phyloP scores from a whole-genome alignment of 805 yeast species.

The Schwanniomyces yamadae region DNA sequence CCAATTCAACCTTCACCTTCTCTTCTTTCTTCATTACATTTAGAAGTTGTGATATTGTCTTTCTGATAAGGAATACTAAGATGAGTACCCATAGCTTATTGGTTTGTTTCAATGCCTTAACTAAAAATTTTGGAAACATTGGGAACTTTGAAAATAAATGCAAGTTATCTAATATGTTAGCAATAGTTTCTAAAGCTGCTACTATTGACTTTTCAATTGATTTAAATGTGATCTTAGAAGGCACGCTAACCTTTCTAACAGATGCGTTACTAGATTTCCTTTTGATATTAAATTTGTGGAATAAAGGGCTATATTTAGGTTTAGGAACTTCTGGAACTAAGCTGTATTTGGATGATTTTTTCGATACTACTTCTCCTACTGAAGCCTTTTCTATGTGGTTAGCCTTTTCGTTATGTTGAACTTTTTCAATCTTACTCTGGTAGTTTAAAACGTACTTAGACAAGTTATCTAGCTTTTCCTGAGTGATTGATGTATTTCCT shows the following conservation, averaged over 20 bases:
- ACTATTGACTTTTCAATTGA: constrained; percentile 29
- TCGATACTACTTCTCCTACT: background rate
- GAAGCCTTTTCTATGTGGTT: background rate
- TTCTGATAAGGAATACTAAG: constrained; percentile 39
- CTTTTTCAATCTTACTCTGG: constrained; percentile 2
- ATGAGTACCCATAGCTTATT: constrained; percentile 44
- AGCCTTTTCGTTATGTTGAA: background rate
- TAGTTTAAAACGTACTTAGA: constrained; percentile 24
- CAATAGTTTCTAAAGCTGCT: constrained; percentile 33
- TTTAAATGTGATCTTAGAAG: constrained; percentile 25
- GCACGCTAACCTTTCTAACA: constrained; percentile 2
- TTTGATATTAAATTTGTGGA: constrained; percentile 29
- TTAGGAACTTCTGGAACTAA: constrained; percentile 18
- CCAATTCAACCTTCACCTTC: constrained; percentile 37
- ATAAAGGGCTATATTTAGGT: constrained; percentile 35
- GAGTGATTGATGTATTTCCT: constrained; percentile 38
- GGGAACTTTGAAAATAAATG: constrained; percentile 43
- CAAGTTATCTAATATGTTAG: constrained; percentile 40
- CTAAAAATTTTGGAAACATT: constrained; percentile 38
- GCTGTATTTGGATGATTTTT: too few species aligned
- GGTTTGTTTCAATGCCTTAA: constrained; percentile 37
- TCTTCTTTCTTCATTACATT: constrained; percentile 38
- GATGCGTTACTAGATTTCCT: constrained; percentile 6
- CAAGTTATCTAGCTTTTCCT: constrained; percentile 34
- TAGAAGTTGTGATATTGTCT: constrained; percentile 41